Evolutionary conservation across 345 rosid genomes (phyloP).

Genomic region (Linum tenue): DNA sequence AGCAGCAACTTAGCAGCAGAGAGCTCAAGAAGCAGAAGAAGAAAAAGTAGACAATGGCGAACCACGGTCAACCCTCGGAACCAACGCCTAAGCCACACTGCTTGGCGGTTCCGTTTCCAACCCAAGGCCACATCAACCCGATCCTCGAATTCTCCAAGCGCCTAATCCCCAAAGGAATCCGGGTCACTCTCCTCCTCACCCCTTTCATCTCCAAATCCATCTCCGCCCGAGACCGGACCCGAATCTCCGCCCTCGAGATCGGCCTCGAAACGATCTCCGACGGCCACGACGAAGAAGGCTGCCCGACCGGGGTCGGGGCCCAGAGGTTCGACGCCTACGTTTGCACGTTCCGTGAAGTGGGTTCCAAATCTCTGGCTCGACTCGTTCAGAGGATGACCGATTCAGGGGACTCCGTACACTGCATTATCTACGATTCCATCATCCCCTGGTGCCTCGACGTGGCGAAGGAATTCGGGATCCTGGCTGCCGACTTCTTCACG

Average conservation of each 20-base stretch:
- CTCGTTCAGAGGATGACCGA: slow-evolving; percentile 14
- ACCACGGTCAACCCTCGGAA: too few relatives aligned
- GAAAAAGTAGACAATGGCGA: background rate
- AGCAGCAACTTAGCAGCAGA: background rate
- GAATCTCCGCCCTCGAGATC: slow-evolving; percentile 1
- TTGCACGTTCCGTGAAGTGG: slow-evolving; percentile 12
- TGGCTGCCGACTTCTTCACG: slow-evolving; percentile 19
- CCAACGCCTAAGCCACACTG: slow-evolving; percentile 14
- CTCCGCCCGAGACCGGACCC: background rate
- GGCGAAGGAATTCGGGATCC: slow-evolving; percentile 22
- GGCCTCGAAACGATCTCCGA: slow-evolving; percentile 22
- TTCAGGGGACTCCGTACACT: slow-evolving; percentile 1
- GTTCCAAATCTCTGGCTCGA: slow-evolving; percentile 12
- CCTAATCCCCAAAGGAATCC: slow-evolving; percentile 22
- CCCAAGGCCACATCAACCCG: slow-evolving; percentile 35
- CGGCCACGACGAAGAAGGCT: slow-evolving; percentile 28
- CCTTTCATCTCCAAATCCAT: slow-evolving; percentile 11
- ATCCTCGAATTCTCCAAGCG: slow-evolving; percentile 35
- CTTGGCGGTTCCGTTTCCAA: slow-evolving; percentile 22
- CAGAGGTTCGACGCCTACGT: slow-evolving; percentile 8
- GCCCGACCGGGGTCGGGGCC: background rate
- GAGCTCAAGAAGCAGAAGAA: background rate
- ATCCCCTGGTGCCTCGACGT: slow-evolving; percentile 30
- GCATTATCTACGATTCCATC: slow-evolving; percentile 20
- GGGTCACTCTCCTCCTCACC: slow-evolving; percentile 20